Evolutionary conservation across 441 rosid genomes (phyloP), one percentile per base, ranked within the genome.

Genomic region (Metrosideros polymorpha): DNA sequence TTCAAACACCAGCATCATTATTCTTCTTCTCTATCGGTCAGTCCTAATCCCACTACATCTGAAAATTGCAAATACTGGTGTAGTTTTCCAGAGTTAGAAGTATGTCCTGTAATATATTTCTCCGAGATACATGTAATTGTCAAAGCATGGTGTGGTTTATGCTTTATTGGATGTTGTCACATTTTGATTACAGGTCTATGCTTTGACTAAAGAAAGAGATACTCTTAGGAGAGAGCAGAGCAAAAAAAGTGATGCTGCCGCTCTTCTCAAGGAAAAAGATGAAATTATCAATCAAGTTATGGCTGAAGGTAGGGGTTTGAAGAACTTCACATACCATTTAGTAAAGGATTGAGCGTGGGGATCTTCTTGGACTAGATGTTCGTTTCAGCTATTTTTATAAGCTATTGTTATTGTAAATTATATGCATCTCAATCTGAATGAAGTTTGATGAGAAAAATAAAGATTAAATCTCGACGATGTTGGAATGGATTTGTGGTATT

Each of bases 251-350:
- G 99, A 98, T 88, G 99, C 99, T 45, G 98, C 99, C 82, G 97
- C 96, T 86, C 99, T 98, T 90, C 90, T 98, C 87, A 97, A 95
- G 94, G 99, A 98, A 92, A 98, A 98, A 91, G 99, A 98, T 94
- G 99, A 98, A 91, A 97, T 98, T 75, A 97, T 98, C 89, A 96
- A 79, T 90, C 99, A 97, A 93, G 98, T 98, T 88, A 98, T 97
- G 99, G 99, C 99, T 88, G 99, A 97, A 96, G 99, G 99, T 98
- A 90, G 84, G 92, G 88, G 84, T 85, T 53, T 89, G 54, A 71
- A 71, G 89, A 89, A 85, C 83, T 85, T 27, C 84, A 82, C 25
- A 71, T 71, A 47, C 45, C 79, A 1, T 39, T 71, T 22, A 22
- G 27, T 71, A 35, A 39, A 8, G 79, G 79, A 35, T 71, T 39